These are phyloP conservation scores for Boletus pseudo-olivaceus DNA, from an alignment of 768 basidiomycete species.

Conservation along the genomic window DNA sequence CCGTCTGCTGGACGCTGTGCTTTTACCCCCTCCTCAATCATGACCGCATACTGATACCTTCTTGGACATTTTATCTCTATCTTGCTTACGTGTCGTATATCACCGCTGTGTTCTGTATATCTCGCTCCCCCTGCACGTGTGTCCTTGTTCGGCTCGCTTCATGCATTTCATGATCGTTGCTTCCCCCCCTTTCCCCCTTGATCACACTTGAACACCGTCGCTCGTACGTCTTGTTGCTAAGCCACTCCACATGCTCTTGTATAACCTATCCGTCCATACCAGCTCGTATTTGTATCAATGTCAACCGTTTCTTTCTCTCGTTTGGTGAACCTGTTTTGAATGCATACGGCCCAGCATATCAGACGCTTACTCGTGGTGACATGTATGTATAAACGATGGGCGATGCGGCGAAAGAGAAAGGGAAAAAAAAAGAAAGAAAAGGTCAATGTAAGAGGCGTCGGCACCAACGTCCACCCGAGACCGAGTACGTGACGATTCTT, in stretches of 20 bases:
- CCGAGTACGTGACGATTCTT: background rate
- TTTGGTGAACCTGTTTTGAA: background rate
- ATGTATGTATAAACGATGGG: background rate
- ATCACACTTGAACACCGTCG: background rate
- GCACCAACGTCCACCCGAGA: background rate
- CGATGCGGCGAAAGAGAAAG: background rate
- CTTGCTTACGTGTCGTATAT: slow-evolving; percentile 17
- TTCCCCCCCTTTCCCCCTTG: background rate
- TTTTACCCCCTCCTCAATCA: background rate
- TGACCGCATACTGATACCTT: slow-evolving; percentile 19
- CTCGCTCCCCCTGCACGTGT: background rate
- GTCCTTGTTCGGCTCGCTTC: slow-evolving; percentile 1
- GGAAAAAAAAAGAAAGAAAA: background rate
- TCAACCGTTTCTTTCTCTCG: background rate
- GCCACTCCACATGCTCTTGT: slow-evolving; percentile 11
- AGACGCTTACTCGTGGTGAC: background rate
- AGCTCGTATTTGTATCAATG: slow-evolving; percentile 22
- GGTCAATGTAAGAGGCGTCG: too few relatives aligned
- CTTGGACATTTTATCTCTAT: slow-evolving; percentile 16
- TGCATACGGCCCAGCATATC: too few relatives aligned
- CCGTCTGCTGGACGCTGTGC: slow-evolving; percentile 3
- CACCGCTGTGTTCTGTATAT: slow-evolving; percentile 15
- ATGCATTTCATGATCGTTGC: background rate
- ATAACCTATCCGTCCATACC: slow-evolving; percentile 13
- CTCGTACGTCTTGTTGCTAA: background rate